Conservation (phyloP, 306 rosid species). For the Mucuna pruriens region DNA sequence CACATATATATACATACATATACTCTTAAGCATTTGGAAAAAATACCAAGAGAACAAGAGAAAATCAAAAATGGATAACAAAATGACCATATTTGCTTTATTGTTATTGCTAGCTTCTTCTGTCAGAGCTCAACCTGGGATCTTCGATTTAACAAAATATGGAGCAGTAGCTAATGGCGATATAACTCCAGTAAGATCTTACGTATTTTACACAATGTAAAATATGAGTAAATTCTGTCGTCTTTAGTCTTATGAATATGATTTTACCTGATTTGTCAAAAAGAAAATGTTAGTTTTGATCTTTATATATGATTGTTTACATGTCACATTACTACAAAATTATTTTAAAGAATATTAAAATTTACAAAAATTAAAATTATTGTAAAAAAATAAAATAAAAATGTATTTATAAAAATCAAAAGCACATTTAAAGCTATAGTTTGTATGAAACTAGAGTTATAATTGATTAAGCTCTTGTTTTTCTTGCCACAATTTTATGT, state of each 20-base stretch:
- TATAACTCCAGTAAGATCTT: constrained; percentile 9
- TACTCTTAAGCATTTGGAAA: background rate
- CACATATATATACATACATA: too few relatives aligned
- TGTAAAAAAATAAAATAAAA: too few relatives aligned
- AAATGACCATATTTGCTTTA: background rate
- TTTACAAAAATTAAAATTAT: too few relatives aligned
- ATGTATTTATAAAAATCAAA: background rate
- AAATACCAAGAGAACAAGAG: background rate
- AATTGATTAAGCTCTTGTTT: too few relatives aligned
- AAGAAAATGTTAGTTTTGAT: too few relatives aligned
- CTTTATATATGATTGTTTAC: background rate
- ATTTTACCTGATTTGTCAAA: background rate
- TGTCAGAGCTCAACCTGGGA: background rate
- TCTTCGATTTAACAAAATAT: constrained; percentile 9
- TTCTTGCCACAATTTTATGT: background rate
- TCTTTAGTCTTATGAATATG: too few relatives aligned
- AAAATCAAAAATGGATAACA: background rate
- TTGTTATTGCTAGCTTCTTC: background rate
- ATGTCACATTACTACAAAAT: too few relatives aligned
- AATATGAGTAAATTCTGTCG: too few relatives aligned
- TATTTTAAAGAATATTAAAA: too few relatives aligned
- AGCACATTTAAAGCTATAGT: background rate
- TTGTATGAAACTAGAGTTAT: background rate
- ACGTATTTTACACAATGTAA: background rate
- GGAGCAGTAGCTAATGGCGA: background rate